phyloP scores from a whole-genome alignment of 305 asterid genomes.

The Fraxinus angustifolia region DNA sequence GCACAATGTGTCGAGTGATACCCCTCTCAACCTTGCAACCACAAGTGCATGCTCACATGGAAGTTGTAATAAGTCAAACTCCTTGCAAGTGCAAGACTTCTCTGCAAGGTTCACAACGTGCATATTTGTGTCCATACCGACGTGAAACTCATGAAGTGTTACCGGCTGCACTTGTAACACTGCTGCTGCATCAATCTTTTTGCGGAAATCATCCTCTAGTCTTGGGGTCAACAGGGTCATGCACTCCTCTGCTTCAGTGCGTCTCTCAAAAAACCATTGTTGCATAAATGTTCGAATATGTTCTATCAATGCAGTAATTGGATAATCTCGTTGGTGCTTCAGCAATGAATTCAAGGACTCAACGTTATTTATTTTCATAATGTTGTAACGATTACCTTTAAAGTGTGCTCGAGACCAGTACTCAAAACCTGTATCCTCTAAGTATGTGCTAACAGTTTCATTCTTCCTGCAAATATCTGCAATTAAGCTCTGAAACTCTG shows the following conservation, averaged over 20 bases:
- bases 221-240: neutral
- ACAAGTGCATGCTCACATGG: constrained; percentile 1
- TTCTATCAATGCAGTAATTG: neutral
- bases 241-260: neutral
- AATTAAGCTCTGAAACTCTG: neutral
- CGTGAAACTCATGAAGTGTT: neutral
- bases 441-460: neutral
- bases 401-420: neutral
- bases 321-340: neutral
- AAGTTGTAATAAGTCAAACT: neutral
- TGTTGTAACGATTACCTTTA: constrained; percentile 1
- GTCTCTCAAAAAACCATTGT: neutral
- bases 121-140: constrained; percentile 1
- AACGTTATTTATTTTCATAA: neutral
- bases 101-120: neutral
- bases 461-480: neutral
- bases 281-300: constrained; percentile 2
- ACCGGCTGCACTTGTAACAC: neutral
- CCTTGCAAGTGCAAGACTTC: neutral
- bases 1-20: neutral
- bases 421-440: neutral
- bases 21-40: neutral
- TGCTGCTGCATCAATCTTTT: neutral
- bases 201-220: neutral
- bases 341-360: neutral